phyloP scores from a whole-genome alignment of 768 basidiomycete species.

The Phallus indusiatus region DNA sequence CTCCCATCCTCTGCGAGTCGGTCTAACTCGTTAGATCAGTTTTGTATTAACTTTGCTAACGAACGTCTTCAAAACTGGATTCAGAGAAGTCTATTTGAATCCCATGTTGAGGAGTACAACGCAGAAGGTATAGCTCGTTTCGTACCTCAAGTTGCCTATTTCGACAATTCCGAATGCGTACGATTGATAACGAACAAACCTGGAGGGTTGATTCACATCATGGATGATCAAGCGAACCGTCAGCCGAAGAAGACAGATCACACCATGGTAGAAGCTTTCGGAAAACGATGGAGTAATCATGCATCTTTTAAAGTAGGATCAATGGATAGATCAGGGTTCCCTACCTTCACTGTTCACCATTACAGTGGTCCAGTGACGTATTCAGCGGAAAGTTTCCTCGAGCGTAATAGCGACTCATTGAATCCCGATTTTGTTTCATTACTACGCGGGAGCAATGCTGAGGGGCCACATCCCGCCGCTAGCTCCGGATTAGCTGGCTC shows the following conservation, averaged over 20 bases:
- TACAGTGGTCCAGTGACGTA: slow-evolving; percentile 89
- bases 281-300: slow-evolving; percentile 92
- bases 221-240: slow-evolving; percentile 91
- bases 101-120: slow-evolving; percentile 72
- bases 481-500: slow-evolving; percentile 66
- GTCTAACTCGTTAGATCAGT: slow-evolving; percentile 90
- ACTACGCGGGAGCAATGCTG: slow-evolving; percentile 48
- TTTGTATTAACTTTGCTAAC: slow-evolving; percentile 94
- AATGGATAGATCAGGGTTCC: slow-evolving; percentile 66
- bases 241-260: slow-evolving; percentile 85
- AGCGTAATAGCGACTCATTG: slow-evolving; percentile 78
- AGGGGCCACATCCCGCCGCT: slow-evolving; percentile 25
- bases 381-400: slow-evolving; percentile 82
- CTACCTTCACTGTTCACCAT: slow-evolving; percentile 87
- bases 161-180: slow-evolving; percentile 86
- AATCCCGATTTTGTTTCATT: slow-evolving; percentile 91
- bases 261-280: slow-evolving; percentile 90
- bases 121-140: slow-evolving; percentile 68
- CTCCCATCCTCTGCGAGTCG: slow-evolving; percentile 53
- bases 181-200: slow-evolving; percentile 77
- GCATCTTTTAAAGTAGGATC: slow-evolving; percentile 79
- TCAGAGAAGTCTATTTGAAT: slow-evolving; percentile 72
- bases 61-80: slow-evolving; percentile 83
- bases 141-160: slow-evolving; percentile 66
- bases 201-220: slow-evolving; percentile 91